Evolutionary conservation across 495 filamentous ascomycete species (phyloP), one percentile per base, ranked within the genome.

Genomic region (Neurospora sublineolata): DNA sequence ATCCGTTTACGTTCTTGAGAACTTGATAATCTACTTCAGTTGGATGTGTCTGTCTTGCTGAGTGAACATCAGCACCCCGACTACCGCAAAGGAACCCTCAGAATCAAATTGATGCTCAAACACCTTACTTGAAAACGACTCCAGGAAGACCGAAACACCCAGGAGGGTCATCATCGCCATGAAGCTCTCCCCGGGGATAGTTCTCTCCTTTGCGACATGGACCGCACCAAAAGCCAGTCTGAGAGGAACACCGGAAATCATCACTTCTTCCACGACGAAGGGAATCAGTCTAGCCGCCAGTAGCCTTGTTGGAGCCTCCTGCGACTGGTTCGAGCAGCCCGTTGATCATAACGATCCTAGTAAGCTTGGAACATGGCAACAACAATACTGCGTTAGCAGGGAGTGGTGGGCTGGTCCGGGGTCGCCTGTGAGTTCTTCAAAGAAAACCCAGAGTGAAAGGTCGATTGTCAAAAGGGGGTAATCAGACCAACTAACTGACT

Each of bases 311-410:
- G 68, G 68, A 11, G 68, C 70, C 14, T 73, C 73, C 6, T 77
- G 76, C 16, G 73, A 71, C 14, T 76, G 75, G 73, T 77, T 77
- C 68, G 67, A 36, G 18, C 76, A 77, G 68, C 76, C 76, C 16
- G 40, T 77, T 20, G 75, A 77, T 68, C 75, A 77, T 73, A 64
- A 75, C 33, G 70, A 77, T 27, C 4, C 67, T 23, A n/a, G n/a
- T n/a, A 72, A 36, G 16, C 23, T 73, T 5, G 75, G 75, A 20
- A 70, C 70, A 72, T 76, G 76, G 76, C 12, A 71, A 1, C 76
- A 78, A 37, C 52, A 76, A 20, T 78, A 76, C 30, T 78, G 75
- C 39, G 76, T 78, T 1, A 76, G 72, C 36, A 68, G 73, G 6
- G 71, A 73, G 42, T 72, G 71, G 64, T 76, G 75, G 76, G 70